phyloP scores from a whole-genome alignment of 768 basidiomycete genomes.

The Mycena haematopus region DNA sequence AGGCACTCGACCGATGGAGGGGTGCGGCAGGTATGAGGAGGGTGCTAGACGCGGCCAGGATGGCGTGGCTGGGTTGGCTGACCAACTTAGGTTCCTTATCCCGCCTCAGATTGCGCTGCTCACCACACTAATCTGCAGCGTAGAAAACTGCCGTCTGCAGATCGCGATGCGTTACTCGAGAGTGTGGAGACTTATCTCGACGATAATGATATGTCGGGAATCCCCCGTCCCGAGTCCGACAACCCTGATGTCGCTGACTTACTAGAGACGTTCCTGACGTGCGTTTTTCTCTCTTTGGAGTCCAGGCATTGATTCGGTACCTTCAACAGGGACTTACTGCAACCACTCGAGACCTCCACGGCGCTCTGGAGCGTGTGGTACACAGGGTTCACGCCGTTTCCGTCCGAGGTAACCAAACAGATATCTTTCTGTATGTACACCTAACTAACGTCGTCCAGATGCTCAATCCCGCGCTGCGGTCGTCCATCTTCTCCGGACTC shows the following conservation, averaged over 20 bases:
- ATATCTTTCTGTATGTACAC: not conserved
- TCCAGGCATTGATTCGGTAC: not conserved
- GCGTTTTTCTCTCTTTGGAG: constrained; percentile 26
- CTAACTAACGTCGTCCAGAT: constrained; percentile 45
- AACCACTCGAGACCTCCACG: constrained; percentile 53
- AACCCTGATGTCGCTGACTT: constrained; percentile 50
- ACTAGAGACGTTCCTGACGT: constrained; percentile 60
- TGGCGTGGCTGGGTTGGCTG: constrained; percentile 15
- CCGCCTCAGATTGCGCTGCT: not conserved
- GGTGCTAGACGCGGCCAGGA: not conserved
- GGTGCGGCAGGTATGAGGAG: constrained; percentile 9
- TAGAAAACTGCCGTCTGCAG: constrained; percentile 42
- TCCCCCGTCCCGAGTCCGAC: constrained; percentile 41
- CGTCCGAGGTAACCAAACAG: constrained; percentile 58
- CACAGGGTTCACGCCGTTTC: constrained; percentile 67
- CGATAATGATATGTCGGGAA: constrained; percentile 38
- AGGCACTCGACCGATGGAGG: constrained; percentile 14
- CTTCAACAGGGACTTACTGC: constrained; percentile 46
- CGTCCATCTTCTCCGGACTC: constrained; percentile 66
- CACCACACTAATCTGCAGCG: not conserved
- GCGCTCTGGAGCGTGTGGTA: constrained; percentile 78
- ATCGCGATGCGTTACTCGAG: constrained; percentile 43
- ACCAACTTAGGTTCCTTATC: constrained; percentile 34
- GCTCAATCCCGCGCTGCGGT: constrained; percentile 72
- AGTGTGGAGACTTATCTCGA: constrained; percentile 48